These are phyloP conservation scores for Ogataea thermomethanolica DNA, from an alignment of 805 yeast species.

Conservation along the genomic window DNA sequence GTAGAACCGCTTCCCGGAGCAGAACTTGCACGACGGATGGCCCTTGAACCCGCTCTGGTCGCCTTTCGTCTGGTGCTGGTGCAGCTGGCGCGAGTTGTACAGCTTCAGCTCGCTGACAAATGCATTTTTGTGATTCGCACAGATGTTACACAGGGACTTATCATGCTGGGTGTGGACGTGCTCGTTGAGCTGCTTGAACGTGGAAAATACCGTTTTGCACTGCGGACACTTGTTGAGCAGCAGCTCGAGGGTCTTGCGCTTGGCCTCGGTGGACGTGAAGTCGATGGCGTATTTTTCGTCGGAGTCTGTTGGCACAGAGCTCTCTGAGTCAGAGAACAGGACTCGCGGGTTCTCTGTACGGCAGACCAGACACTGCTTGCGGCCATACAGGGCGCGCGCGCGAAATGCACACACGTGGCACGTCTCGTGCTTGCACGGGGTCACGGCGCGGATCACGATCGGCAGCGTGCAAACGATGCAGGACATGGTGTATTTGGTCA, in stretches of 20 bases:
- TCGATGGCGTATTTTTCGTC: constrained; percentile 50
- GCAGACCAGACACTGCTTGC: constrained; percentile 77
- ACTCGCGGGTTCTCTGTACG: constrained; percentile 62
- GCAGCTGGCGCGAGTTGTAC: constrained; percentile 58
- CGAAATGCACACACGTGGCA: constrained; percentile 83
- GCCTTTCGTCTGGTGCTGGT: constrained; percentile 68
- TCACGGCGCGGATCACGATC: constrained; percentile 58
- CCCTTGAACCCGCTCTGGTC: constrained; percentile 79
- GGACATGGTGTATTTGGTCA: constrained; percentile 1
- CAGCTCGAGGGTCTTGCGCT: constrained; percentile 46
- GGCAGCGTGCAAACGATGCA: constrained; percentile 86
- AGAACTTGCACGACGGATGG: constrained; percentile 85
- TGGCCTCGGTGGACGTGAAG: constrained; percentile 54
- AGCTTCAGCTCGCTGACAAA: constrained; percentile 69
- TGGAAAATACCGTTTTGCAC: constrained; percentile 33
- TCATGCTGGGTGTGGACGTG: constrained; percentile 69
- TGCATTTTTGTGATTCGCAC: constrained; percentile 72
- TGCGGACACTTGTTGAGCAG: constrained; percentile 54
- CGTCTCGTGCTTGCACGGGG: constrained; percentile 81
- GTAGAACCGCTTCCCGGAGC: constrained; percentile 71
- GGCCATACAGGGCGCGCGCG: constrained; percentile 74
- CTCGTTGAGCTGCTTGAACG: constrained; percentile 55
- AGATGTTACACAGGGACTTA: constrained; percentile 65
- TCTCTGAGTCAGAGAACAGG: constrained; percentile 59
- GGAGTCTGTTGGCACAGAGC: constrained; percentile 20